phyloP scores from a whole-genome alignment of 257 asterid species.

The Solanum neorickii region DNA sequence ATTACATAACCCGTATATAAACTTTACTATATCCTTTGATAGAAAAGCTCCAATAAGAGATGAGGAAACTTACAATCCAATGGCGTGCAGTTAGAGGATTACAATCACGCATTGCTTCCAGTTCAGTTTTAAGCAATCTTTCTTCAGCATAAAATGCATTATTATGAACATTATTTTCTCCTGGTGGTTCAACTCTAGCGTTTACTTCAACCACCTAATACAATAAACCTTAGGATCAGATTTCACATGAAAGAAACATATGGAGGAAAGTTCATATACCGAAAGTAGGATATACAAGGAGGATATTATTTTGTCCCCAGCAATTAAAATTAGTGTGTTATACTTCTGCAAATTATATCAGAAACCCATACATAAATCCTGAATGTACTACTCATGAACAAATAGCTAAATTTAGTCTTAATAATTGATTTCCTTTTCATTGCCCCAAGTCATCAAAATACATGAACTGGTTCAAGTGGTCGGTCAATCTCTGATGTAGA shows the following conservation, averaged over 20 bases:
- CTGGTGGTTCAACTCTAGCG: conserved; percentile 22
- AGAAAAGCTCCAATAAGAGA: background rate
- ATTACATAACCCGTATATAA: background rate
- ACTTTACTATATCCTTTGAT: background rate
- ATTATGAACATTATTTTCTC: conserved; percentile 19
- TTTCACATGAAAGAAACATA: background rate
- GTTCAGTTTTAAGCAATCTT: conserved; percentile 23
- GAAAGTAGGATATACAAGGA: background rate
- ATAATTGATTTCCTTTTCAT: background rate
- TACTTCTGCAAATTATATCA: background rate
- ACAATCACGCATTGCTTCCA: conserved; percentile 34
- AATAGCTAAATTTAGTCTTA: background rate
- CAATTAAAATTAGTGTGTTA: background rate
- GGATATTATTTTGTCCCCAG: background rate
- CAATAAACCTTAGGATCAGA: background rate
- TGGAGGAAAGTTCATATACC: background rate
- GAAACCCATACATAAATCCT: background rate
- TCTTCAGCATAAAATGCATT: conserved; percentile 32
- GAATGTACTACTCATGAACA: background rate
- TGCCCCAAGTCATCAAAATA: background rate
- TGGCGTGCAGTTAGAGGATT: conserved; percentile 25
- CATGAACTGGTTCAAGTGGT: background rate
- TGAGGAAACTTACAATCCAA: conserved; percentile 18
- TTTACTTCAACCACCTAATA: conserved; percentile 26
- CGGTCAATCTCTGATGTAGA: background rate